Evolutionary conservation across 2,329 filamentous ascomycete species (phyloP).

Genomic region (Acephala macrosclerotiorum): DNA sequence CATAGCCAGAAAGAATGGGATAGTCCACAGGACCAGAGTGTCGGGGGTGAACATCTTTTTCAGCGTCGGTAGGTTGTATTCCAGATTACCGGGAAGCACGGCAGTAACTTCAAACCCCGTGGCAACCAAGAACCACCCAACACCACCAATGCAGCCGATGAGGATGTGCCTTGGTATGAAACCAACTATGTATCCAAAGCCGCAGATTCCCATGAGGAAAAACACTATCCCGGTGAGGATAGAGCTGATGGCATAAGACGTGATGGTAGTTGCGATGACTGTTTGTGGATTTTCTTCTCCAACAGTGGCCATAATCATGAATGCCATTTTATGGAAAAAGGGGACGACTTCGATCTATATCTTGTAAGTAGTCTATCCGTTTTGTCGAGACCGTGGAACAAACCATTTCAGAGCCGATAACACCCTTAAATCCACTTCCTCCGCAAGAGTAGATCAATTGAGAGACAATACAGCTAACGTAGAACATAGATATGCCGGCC

Average conservation of each 20-base stretch:
- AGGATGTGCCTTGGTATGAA: conserved; percentile 97
- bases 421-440: conserved; percentile 88
- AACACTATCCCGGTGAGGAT: conserved; percentile 92
- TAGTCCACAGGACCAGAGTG: conserved; percentile 82
- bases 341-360: conserved; percentile 92
- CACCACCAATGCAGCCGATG: conserved; percentile 96
- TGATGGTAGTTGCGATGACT: conserved; percentile 92
- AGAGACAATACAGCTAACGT: conserved; percentile 94
- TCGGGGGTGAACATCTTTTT: conserved; percentile 75
- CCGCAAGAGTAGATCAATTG: conserved; percentile 87
- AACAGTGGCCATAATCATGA: conserved; percentile 80
- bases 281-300: conserved; percentile 83
- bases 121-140: conserved; percentile 91
- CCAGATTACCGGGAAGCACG: conserved; percentile 82
- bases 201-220: conserved; percentile 86
- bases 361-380: conserved; percentile 11
- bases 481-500: conserved; percentile 98
- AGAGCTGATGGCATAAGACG: conserved; percentile 88
- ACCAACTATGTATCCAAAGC: conserved; percentile 89
- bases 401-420: conserved; percentile 92
- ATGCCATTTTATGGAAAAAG: conserved; percentile 98
- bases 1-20: conserved; percentile 79
- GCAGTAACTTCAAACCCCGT: conserved; percentile 96
- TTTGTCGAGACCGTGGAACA: conserved; percentile 38
- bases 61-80: conserved; percentile 80